Evolutionary conservation across 495 filamentous ascomycete genomes (phyloP).

Genomic region (Neurospora pannonica): DNA sequence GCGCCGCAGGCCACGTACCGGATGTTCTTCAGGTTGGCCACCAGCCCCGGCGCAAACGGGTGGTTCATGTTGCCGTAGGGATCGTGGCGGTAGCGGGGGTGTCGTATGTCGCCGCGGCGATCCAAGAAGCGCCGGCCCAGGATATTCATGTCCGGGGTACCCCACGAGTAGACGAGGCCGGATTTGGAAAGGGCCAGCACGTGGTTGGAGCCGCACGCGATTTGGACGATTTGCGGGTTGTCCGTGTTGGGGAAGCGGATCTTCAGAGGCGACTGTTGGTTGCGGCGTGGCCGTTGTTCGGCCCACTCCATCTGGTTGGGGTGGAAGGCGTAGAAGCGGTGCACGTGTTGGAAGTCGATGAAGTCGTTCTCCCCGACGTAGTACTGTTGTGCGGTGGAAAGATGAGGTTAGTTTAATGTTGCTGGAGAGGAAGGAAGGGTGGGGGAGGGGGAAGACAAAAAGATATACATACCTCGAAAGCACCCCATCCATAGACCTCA

Average conservation of each 20-base stretch:
- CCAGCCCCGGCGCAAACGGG: conserved; percentile 32
- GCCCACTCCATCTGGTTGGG: not conserved
- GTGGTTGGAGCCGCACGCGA: conserved; percentile 58
- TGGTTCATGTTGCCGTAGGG: conserved; percentile 46
- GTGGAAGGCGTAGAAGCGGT: not conserved
- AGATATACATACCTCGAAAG: conserved; percentile 40
- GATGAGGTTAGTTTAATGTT: not conserved
- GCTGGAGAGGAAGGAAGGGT: not conserved
- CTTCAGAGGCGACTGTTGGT: not conserved
- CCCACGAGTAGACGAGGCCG: conserved; percentile 59
- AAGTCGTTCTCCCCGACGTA: not conserved
- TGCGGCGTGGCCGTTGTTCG: not conserved
- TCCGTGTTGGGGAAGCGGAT: conserved; percentile 31
- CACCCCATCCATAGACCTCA: conserved; percentile 62
- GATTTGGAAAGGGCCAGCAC: conserved; percentile 51
- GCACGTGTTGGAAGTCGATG: not conserved
- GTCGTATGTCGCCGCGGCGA: conserved; percentile 46
- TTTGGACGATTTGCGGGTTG: conserved; percentile 33
- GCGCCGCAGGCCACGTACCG: conserved; percentile 45
- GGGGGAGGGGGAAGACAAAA: not conserved
- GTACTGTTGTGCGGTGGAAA: not conserved
- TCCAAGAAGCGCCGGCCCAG: conserved; percentile 45
- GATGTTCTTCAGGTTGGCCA: conserved; percentile 48
- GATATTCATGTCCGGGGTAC: conserved; percentile 58
- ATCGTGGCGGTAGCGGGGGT: conserved; percentile 12